phyloP scores from a whole-genome alignment of 2,329 filamentous ascomycete genomes.

The Ophiostoma angusticollis region DNA sequence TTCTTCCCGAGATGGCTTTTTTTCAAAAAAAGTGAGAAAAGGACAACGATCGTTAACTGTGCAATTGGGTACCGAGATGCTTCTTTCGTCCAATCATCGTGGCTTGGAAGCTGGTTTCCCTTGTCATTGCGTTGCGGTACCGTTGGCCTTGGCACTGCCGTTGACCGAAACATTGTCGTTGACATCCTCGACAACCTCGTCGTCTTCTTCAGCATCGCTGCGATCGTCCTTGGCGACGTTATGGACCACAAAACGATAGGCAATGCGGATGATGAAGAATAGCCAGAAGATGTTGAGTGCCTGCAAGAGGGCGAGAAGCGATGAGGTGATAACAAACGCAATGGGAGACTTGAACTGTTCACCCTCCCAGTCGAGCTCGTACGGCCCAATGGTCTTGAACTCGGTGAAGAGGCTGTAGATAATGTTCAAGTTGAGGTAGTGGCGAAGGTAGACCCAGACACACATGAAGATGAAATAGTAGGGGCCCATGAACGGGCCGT shows the following conservation, averaged over 20 bases:
- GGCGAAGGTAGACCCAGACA: conserved; percentile 81
- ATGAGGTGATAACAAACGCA: conserved; percentile 53
- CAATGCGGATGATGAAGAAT: conserved; percentile 63
- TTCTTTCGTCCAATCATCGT: too few species aligned
- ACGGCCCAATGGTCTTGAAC: conserved; percentile 62
- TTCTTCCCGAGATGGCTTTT: too few species aligned
- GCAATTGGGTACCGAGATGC: too few species aligned
- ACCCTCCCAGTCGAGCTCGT: conserved; percentile 61
- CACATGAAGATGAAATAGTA: conserved; percentile 76
- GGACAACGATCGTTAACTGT: too few species aligned
- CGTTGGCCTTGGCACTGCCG: conserved; percentile 17
- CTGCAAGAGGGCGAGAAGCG: conserved; percentile 54
- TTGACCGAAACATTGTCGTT: conserved; percentile 14
- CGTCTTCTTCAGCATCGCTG: conserved; percentile 55
- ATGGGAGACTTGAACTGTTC: conserved; percentile 67
- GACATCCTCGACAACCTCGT: conserved; percentile 32
- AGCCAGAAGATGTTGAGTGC: conserved; percentile 73
- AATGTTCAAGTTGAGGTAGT: conserved; percentile 70
- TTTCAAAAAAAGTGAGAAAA: too few species aligned
- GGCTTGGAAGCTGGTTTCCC: background rate
- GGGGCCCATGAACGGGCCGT: conserved; percentile 62
- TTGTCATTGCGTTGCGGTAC: conserved; percentile 12
- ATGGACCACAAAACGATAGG: conserved; percentile 54
- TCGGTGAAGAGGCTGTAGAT: conserved; percentile 63
- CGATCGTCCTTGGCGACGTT: conserved; percentile 56